Conservation (phyloP, 306 rosid species). For the Fragaria iinumae region DNA sequence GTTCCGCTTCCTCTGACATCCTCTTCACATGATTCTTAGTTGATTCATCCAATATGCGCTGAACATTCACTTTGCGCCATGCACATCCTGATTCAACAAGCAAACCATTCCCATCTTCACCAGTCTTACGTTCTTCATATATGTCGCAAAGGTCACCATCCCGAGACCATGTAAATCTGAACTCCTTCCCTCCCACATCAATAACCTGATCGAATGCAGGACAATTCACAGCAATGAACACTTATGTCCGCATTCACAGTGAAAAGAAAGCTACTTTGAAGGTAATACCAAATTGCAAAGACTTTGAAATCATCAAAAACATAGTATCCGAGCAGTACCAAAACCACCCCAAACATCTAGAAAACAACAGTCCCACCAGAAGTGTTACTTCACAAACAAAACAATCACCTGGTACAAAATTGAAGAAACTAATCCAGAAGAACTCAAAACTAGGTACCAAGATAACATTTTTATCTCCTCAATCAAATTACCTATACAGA, state of each 20-base stretch:
- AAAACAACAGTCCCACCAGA: not conserved
- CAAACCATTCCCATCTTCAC: slow-evolving; percentile 77
- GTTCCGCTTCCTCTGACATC: slow-evolving; percentile 93
- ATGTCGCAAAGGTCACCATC: slow-evolving; percentile 90
- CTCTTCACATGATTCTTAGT: slow-evolving; percentile 70
- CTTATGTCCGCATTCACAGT: not conserved
- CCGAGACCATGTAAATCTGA: slow-evolving; percentile 78
- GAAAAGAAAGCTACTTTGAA: not conserved
- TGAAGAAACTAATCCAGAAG: not conserved
- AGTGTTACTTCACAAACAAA: not conserved
- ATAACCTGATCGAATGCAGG: slow-evolving; percentile 57
- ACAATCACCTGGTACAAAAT: not conserved
- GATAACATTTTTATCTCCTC: not conserved
- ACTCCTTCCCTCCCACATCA: slow-evolving; percentile 92
- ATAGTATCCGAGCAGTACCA: not conserved
- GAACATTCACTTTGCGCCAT: slow-evolving; percentile 94
- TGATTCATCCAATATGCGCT: slow-evolving; percentile 86
- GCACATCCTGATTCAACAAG: slow-evolving; percentile 91
- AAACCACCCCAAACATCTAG: not conserved
- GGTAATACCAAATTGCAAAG: not conserved
- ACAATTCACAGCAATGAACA: slow-evolving; percentile 16
- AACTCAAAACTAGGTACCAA: not conserved
- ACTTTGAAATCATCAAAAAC: not conserved
- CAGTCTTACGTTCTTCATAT: slow-evolving; percentile 74
- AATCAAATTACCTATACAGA: not conserved